Percentiles rank a stretch among this genome's conserved stretches.
phyloP scores from a whole-genome alignment of 192 early-diverging fungal genomes.

The Coemansia sp. region DNA sequence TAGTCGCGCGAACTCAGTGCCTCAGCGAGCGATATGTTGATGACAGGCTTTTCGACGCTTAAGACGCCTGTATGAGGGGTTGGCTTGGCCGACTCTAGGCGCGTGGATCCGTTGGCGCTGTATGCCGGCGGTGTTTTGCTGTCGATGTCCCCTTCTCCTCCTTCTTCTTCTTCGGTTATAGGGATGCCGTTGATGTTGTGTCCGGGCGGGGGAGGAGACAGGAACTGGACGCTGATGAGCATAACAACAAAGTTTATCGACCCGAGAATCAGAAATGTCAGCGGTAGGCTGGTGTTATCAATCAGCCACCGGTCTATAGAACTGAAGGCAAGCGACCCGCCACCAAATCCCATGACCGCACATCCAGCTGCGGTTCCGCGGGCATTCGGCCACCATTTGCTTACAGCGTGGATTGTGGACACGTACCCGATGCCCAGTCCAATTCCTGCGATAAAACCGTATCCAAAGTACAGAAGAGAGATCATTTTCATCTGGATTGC shows the following conservation, averaged over 20 bases:
- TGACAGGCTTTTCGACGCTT: slow-evolving; percentile 19
- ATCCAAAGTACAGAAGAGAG: slow-evolving; percentile 65
- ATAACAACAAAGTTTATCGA: slow-evolving; percentile 64
- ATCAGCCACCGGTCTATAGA: slow-evolving; percentile 66
- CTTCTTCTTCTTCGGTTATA: slow-evolving; percentile 29
- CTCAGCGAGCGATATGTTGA: slow-evolving; percentile 59
- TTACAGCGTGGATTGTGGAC: slow-evolving; percentile 62
- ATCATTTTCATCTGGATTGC: slow-evolving; percentile 60
- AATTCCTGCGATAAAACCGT: slow-evolving; percentile 64
- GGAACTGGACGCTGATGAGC: slow-evolving; percentile 58
- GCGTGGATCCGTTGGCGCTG: background rate
- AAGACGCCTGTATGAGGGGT: background rate
- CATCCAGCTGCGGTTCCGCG: slow-evolving; percentile 63
- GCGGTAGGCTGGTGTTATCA: slow-evolving; percentile 57
- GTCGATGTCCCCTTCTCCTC: no score
- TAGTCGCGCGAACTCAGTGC: slow-evolving; percentile 62
- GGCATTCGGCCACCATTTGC: slow-evolving; percentile 67
- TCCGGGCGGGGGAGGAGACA: slow-evolving; percentile 66
- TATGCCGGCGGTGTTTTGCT: background rate
- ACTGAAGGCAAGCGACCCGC: slow-evolving; percentile 70
- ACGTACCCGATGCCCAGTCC: slow-evolving; percentile 68
- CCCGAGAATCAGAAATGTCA: slow-evolving; percentile 71
- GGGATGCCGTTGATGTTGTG: slow-evolving; percentile 67
- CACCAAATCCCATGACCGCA: slow-evolving; percentile 78
- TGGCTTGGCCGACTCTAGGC: background rate